A percentile compares a stretch with the other conserved stretches of the same genome.
Evolutionary conservation across 2,329 filamentous ascomycete genomes (phyloP).

Genomic region (Botrytis medusae): DNA sequence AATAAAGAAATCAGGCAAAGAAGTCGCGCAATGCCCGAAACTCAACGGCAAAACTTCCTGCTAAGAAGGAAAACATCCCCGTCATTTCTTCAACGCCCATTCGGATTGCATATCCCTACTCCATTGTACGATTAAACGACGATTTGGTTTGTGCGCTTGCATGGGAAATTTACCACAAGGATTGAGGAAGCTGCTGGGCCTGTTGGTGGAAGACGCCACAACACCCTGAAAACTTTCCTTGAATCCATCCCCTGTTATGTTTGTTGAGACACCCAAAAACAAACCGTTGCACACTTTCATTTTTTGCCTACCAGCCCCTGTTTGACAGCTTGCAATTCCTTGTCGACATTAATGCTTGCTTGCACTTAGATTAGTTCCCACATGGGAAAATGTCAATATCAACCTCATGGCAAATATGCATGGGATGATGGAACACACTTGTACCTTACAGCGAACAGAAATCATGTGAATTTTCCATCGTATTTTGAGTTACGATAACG

Average conservation of each 20-base stretch:
- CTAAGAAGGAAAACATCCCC: constrained; percentile 11
- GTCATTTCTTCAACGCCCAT: constrained; percentile 17
- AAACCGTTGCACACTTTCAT: constrained; percentile 21
- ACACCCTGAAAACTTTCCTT: constrained; percentile 21
- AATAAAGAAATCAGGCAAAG: constrained; percentile 6
- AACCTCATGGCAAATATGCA: constrained; percentile 28
- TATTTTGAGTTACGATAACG: neutral
- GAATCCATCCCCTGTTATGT: constrained; percentile 18
- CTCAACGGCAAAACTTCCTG: constrained; percentile 28
- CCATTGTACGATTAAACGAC: constrained; percentile 7
- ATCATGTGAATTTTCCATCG: constrained; percentile 12
- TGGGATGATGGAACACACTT: constrained; percentile 9
- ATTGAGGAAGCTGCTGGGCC: constrained; percentile 17
- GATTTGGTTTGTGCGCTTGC: constrained; percentile 26
- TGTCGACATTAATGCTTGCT: constrained; percentile 21
- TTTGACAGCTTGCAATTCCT: constrained; percentile 28
- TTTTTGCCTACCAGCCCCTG: constrained; percentile 25
- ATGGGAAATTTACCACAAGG: constrained; percentile 25
- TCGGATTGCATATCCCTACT: constrained; percentile 7
- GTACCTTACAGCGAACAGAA: constrained; percentile 26
- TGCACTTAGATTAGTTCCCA: constrained; percentile 26
- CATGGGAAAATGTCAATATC: constrained; percentile 31
- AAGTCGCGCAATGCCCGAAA: constrained; percentile 20
- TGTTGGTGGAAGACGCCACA: constrained; percentile 20
- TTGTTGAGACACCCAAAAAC: constrained; percentile 6